Evolutionary conservation across 2,329 filamentous ascomycete species (phyloP).

Genomic region (Talaromyces rugulosus): DNA sequence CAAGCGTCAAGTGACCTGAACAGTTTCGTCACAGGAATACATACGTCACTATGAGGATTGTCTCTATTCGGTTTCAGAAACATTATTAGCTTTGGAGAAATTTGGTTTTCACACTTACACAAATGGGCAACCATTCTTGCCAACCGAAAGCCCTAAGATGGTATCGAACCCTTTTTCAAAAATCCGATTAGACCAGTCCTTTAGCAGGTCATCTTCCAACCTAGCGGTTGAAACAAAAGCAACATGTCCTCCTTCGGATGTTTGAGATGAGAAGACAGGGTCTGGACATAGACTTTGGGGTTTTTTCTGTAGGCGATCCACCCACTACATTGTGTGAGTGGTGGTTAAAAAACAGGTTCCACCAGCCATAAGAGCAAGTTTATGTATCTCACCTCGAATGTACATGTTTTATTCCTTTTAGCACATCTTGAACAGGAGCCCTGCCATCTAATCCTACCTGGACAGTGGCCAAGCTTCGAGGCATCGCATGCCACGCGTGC

Average conservation of each 20-base stretch:
- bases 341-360: too few species aligned
- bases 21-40: not conserved
- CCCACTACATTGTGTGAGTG: not conserved
- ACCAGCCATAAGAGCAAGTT: not conserved
- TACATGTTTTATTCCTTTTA: not conserved
- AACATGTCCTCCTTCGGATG: not conserved
- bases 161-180: not conserved
- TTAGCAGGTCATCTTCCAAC: not conserved
- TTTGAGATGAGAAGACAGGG: not conserved
- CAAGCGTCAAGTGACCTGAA: not conserved
- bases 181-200: not conserved
- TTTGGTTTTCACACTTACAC: not conserved
- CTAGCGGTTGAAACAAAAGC: not conserved
- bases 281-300: not conserved
- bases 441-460: not conserved
- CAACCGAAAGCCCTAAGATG: not conserved
- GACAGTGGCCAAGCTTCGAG: not conserved
- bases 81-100: not conserved
- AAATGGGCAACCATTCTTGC: slow-evolving; percentile 1
- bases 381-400: slow-evolving; percentile 1
- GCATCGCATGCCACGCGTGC: slow-evolving; percentile 2
- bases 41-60: not conserved
- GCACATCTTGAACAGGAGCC: slow-evolving; percentile 1
- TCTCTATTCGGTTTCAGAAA: not conserved
- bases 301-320: not conserved